Base-by-base conservation (phyloP, 169 alveolate genomes). In the Miamiensis avidus region DNA sequence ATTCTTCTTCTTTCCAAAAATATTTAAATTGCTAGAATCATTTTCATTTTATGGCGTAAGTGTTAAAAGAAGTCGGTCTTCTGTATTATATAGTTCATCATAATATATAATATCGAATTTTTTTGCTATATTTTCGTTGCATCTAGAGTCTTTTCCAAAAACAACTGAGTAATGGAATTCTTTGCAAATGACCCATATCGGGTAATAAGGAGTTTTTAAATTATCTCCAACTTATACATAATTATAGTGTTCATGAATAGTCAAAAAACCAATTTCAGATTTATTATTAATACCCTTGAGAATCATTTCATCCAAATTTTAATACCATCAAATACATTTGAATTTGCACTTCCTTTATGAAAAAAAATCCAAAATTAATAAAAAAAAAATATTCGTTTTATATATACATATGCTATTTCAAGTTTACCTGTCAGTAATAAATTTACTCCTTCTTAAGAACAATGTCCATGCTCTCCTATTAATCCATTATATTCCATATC, bases 151-250 rank as follows among this genome's bases (percentile, higher is more conserved):
- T 30, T 86, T 69, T 29, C 89, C 84, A 87, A 91, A 91, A 16
- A 91, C 31, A 1, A 91, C 91, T 33, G 90, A 82, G 77, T 91
- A 91, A 74, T 91, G 95, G 74, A 76, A 74, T 82, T 91, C 95
- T 33, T 91, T 88, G 34, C 91, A 91, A 25, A 91, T 84, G 1
- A 91, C 87, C 95, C 95, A 91, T 26, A 91, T 88, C 0, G 95
- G 95, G 16, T 85, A 82, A 27, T 74, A 1, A n/a, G 95, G 95
- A 4, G 77, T 78, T 75, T 91, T 91, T 6, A 85, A 74, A 65
- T 75, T 65, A 27, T 74, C 30, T 0, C 95, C 95, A 6, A 88
- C 92, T 75, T 91, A 76, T 16, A 91, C 49, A 81, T 91, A 91
- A 65, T 86, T 64, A 82, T 82, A 83, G 29, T 91, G 90, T 30